Evolutionary conservation across 768 basidiomycete genomes (phyloP), one percentile per base, ranked within the genome.

Genomic region (Artomyces pyxidatus): DNA sequence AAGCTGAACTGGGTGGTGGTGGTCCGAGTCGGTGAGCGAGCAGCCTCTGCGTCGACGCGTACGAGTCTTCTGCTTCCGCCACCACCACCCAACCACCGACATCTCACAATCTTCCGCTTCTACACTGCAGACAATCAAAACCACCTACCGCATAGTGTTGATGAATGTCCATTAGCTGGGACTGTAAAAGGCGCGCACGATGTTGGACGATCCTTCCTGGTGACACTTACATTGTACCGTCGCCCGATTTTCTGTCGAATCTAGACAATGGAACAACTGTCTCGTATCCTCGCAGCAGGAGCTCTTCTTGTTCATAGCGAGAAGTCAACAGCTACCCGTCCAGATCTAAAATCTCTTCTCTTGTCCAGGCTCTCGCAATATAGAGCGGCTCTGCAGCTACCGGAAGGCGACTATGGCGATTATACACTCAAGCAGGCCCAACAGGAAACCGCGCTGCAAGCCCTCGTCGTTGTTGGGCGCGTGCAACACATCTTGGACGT

Each of bases 231-330:
- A n/a, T n/a, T n/a, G n/a, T n/a, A n/a, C n/a, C n/a, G n/a, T n/a
- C n/a, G n/a, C n/a, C n/a, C n/a, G n/a, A n/a, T n/a, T n/a, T n/a
- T n/a, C n/a, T n/a, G n/a, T n/a, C n/a, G n/a, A n/a, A n/a, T n/a
- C n/a, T n/a, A n/a, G n/a, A n/a, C n/a, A 38, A 56, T 51, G 51
- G 54, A 54, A 37, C 42, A 50, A 22, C 46, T 56, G 35, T 45
- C 55, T 8, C 43, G 42, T 9, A 43, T 17, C 12, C 49, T 57
- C 5, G 37, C 26, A 6, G 50, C 45, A 12, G 53, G 56, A 14
- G 47, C 56, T 10, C 23, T 51, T 11, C 50, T 57, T 11, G 44
- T 47, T 28, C 37, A 55, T 1, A 47, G 29, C 37, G 56, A 57
- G 47, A 46, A 55, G 37, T 25, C 16, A 3, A 21, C 40, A 11